Base-by-base conservation (phyloP, 352 stramenopile species). In the Globisporangium sylvaticum region DNA sequence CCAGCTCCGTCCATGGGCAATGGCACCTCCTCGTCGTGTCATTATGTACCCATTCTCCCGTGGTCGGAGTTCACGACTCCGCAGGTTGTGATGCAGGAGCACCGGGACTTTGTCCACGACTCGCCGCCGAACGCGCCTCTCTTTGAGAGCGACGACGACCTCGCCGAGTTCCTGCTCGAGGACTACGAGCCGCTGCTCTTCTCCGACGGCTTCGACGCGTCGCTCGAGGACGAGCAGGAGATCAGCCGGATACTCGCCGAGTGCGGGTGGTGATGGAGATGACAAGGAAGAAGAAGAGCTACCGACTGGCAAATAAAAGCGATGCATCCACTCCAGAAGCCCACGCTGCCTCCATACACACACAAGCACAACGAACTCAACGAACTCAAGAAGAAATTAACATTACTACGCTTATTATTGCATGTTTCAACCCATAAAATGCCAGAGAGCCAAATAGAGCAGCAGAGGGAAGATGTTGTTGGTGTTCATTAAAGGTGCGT, bases 161-260 rank as follows among this genome's bases (percentile, higher is more conserved):
- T 64, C 14, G 66, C 66, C 1, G 59, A 62, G 42, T 71, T 71
- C 53, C 27, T 71, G 29, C 59, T 71, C 53, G 66, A 71, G 52
- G 66, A 71, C 39, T 71, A 71, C 66, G 66, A 71, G 52, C 66
- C 66, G 22, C 53, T 71, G 39, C 32, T 63, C 54, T 71, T 71
- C 44, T 66, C 59, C 5, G 59, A 67, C 60, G 60, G 58, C 25
- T 31, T 65, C 3, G 48, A 60, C 9, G 25, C 65, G 2, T 57
- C 65, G 32, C 52, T 65, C 32, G 65, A 69, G 34, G 65, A 69
- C 58, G 65, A 69, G 57, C 50, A 65, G n/a, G 65, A 69, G 58
- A 69, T 69, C 65, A 69, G 65, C 10, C 46, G 65, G 58, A 69
- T 69, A 62, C 65, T 69, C 65, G 34, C 56, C 25, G 65, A 69